Evolutionary conservation across 352 stramenopile species (phyloP).

Genomic region (Globisporangium solare): DNA sequence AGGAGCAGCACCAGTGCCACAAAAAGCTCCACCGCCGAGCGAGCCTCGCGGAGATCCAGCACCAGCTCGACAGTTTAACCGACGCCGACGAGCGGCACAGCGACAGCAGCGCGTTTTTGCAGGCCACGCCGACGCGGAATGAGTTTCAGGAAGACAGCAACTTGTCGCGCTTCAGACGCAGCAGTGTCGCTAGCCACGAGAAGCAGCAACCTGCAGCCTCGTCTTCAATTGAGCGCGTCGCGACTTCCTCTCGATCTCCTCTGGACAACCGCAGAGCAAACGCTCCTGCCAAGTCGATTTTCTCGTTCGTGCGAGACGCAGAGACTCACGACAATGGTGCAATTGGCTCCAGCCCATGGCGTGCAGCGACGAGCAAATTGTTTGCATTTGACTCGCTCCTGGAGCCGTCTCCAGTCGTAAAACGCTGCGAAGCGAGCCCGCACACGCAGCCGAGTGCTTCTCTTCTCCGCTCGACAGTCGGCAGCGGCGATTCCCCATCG

Average conservation of each 20-base stretch:
- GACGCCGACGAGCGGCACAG: slow-evolving; percentile 30
- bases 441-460: not conserved
- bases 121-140: slow-evolving; percentile 28
- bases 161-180: no score
- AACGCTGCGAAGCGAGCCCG: not conserved
- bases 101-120: slow-evolving; percentile 34
- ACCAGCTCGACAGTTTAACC: slow-evolving; percentile 37
- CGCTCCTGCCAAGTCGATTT: slow-evolving; percentile 16
- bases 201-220: not conserved
- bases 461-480: no score
- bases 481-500: no score
- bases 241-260: no score
- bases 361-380: slow-evolving; percentile 11
- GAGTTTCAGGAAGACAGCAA: not conserved
- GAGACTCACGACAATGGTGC: not conserved
- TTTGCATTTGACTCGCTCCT: slow-evolving; percentile 65
- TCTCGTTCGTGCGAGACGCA: slow-evolving; percentile 17
- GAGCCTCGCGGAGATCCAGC: slow-evolving; percentile 46
- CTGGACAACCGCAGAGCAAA: not conserved
- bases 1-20: not conserved
- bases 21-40: slow-evolving; percentile 21
- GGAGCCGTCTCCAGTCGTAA: not conserved
- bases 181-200: no score
- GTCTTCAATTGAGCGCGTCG: no score
- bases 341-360: no score